Evolutionary conservation across 768 basidiomycete species (phyloP).

Genomic region (Clavulina sp.): DNA sequence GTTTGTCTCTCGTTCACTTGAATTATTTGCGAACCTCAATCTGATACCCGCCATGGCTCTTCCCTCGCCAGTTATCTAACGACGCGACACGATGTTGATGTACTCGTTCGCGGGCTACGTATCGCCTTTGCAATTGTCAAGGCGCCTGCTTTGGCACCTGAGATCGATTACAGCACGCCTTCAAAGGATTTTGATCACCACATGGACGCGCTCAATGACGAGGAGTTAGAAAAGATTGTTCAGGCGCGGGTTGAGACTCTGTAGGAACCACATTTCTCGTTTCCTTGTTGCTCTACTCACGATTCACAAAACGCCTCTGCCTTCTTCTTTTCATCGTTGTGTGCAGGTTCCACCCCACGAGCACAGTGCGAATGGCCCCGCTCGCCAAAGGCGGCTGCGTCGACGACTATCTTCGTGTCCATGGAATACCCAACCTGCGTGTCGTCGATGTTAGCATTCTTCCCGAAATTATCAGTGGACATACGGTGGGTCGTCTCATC

Average conservation of each 20-base stretch:
- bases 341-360: constrained; percentile 19
- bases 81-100: constrained; percentile 2
- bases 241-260: constrained; percentile 23
- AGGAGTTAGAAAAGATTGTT: constrained; percentile 22
- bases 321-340: too few species aligned
- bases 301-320: background rate
- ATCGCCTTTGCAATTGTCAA: background rate
- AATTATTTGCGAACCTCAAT: background rate
- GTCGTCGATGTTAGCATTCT: constrained; percentile 33
- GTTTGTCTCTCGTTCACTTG: background rate
- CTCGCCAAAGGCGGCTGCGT: constrained; percentile 25
- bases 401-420: constrained; percentile 26
- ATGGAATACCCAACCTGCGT: constrained; percentile 26
- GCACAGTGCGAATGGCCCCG: constrained; percentile 25
- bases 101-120: constrained; percentile 3
- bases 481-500: constrained; percentile 8
- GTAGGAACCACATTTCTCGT: constrained; percentile 25
- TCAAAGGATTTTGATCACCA: constrained; percentile 29
- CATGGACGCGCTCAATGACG: constrained; percentile 17
- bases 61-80: background rate
- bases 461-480: constrained; percentile 27
- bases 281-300: background rate
- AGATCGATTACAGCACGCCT: constrained; percentile 16
- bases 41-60: too few species aligned
- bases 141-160: background rate